These are phyloP conservation scores for Zymoseptoria ardabiliae DNA, from an alignment of 2,329 filamentous ascomycete genomes.

Conservation along the genomic window DNA sequence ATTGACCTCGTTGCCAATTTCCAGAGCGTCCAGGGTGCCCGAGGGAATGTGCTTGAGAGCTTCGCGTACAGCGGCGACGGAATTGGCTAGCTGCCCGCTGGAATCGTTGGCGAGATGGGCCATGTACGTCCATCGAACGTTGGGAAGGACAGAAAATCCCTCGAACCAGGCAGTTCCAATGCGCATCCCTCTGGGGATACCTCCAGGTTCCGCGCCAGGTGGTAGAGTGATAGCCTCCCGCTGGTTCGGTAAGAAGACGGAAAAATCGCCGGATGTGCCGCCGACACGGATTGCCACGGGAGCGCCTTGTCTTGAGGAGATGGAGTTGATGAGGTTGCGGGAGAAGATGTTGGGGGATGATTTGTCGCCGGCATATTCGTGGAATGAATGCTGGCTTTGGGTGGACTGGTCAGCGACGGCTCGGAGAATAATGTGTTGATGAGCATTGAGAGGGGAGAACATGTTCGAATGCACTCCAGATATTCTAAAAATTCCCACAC, in stretches of 20 bases:
- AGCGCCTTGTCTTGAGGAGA: conserved; percentile 5
- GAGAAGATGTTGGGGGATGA: conserved; percentile 10
- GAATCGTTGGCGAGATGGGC: conserved; percentile 7
- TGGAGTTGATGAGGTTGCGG: conserved; percentile 6
- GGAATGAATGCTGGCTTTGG: conserved; percentile 6
- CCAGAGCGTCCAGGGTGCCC: conserved; percentile 8
- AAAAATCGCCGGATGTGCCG: conserved; percentile 10
- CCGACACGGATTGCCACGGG: conserved; percentile 11
- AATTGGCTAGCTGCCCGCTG: conserved; percentile 3
- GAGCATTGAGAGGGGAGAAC: background rate
- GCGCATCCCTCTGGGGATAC: conserved; percentile 7
- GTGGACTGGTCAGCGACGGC: background rate
- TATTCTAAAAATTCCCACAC: background rate
- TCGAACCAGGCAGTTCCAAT: conserved; percentile 12
- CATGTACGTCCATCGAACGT: conserved; percentile 8
- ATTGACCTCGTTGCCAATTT: conserved; percentile 12
- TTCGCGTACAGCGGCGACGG: conserved; percentile 4
- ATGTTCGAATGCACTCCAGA: background rate
- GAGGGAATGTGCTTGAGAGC: conserved; percentile 9
- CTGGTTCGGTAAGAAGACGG: conserved; percentile 4
- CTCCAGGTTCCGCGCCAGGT: background rate
- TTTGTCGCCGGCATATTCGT: conserved; percentile 12
- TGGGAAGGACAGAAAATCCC: conserved; percentile 7
- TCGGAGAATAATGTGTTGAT: too few species aligned
- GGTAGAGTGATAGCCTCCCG: conserved; percentile 2